Conservation (phyloP, 371 early-diverging fungal genomes). For the Apophysomyces trapeziformis region DNA sequence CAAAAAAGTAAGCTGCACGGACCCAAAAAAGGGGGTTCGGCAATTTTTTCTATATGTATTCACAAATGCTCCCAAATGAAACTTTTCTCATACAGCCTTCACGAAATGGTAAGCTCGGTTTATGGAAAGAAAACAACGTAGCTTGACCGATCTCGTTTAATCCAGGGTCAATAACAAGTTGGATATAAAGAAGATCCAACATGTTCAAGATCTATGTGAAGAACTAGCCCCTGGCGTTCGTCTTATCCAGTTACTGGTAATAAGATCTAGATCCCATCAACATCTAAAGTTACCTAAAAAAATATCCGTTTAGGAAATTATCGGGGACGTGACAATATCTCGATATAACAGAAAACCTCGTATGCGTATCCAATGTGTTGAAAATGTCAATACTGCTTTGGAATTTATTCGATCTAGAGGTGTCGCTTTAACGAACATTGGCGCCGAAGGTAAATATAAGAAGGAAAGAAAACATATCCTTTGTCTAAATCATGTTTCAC, state of each 20-base stretch:
- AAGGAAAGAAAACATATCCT: too few species aligned
- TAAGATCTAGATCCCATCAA: neutral
- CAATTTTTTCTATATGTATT: neutral
- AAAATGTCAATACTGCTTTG: slow-evolving; percentile 95
- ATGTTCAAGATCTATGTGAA: slow-evolving; percentile 67
- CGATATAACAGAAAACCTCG: slow-evolving; percentile 87
- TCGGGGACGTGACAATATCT: slow-evolving; percentile 77
- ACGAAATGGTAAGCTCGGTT: slow-evolving; percentile 72
- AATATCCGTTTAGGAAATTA: slow-evolving; percentile 68
- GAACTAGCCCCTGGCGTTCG: slow-evolving; percentile 88
- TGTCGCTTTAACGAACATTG: slow-evolving; percentile 92
- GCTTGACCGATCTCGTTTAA: too few species aligned
- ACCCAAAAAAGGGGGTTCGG: neutral
- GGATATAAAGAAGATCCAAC: slow-evolving; percentile 56
- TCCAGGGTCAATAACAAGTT: slow-evolving; percentile 95
- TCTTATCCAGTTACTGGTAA: slow-evolving; percentile 84
- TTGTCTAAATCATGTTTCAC: neutral
- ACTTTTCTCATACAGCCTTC: slow-evolving; percentile 57
- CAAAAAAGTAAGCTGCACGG: slow-evolving; percentile 73
- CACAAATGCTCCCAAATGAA: neutral
- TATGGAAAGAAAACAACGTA: neutral
- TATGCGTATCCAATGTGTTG: slow-evolving; percentile 93
- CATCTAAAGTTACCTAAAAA: neutral
- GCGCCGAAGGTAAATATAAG: slow-evolving; percentile 70
- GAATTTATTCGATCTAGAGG: slow-evolving; percentile 89